Conservation (phyloP, 768 basidiomycete species). For the Termitomyces sp. region DNA sequence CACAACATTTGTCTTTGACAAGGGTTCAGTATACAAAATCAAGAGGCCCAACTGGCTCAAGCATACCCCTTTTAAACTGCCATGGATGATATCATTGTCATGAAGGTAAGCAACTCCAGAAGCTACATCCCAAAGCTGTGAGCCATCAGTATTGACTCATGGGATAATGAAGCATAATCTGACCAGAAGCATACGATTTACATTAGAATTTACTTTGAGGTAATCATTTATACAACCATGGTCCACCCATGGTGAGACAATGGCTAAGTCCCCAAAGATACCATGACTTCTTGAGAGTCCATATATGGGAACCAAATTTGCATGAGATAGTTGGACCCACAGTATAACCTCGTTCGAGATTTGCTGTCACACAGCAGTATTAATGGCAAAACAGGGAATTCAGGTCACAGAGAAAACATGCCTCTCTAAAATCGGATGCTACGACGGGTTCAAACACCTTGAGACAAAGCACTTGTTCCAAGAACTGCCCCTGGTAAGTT, state of each 20-base stretch:
- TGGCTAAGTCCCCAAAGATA: not conserved
- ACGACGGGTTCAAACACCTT: no score
- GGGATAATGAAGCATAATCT: not conserved
- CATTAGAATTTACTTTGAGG: not conserved
- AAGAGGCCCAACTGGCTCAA: no score
- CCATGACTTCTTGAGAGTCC: not conserved
- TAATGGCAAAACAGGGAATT: not conserved
- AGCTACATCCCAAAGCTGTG: no score
- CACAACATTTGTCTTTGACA: no score
- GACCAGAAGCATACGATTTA: not conserved
- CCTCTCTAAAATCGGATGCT: no score
- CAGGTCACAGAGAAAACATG: not conserved
- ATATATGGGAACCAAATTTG: not conserved
- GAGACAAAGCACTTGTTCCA: not conserved
- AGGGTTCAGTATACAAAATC: no score
- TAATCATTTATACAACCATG: not conserved
- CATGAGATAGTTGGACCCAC: not conserved
- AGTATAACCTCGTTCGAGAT: not conserved
- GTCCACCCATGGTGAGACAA: not conserved
- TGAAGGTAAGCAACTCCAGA: no score
- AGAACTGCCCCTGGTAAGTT: not conserved
- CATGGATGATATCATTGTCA: no score
- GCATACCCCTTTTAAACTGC: no score
- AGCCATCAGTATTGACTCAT: not conserved
- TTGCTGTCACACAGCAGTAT: not conserved